Percentiles rank a stretch among this genome's conserved stretches.
These are phyloP conservation scores for Mortierella sp. DNA, from an alignment of 371 early-diverging fungal genomes.

Conservation along the genomic window DNA sequence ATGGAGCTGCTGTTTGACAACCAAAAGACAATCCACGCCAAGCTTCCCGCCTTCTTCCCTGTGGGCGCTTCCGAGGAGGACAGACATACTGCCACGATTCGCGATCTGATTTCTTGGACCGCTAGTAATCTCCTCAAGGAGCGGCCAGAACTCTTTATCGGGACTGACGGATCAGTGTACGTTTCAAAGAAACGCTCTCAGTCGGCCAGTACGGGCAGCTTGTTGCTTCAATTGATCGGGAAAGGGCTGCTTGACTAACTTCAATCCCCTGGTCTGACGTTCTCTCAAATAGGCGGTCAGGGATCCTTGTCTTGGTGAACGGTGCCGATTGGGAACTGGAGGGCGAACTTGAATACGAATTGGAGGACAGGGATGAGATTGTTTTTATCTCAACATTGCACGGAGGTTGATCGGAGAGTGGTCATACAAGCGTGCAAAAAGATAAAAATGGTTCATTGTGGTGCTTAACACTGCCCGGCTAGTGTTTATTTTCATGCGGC, in stretches of 20 bases:
- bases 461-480: too few species aligned
- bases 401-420: conserved; percentile 84
- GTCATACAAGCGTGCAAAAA: too few species aligned
- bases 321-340: conserved; percentile 97
- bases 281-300: conserved; percentile 80
- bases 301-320: conserved; percentile 95
- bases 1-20: conserved; percentile 94
- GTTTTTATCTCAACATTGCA: conserved; percentile 97
- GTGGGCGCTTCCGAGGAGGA: conserved; percentile 7
- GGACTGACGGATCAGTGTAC: conserved; percentile 85
- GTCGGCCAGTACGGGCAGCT: too few species aligned
- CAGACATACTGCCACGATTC: conserved; percentile 67
- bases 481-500: too few species aligned
- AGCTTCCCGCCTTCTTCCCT: conserved; percentile 64
- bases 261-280: background rate
- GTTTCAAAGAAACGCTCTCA: background rate
- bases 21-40: conserved; percentile 67
- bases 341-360: conserved; percentile 86
- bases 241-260: too few species aligned
- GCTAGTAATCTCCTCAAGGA: conserved; percentile 81
- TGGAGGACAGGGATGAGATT: conserved; percentile 84
- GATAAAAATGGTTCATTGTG: too few species aligned
- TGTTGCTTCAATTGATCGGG: too few species aligned
- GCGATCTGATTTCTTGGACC: conserved; percentile 82
- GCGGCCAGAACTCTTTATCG: conserved; percentile 89